phyloP scores from a whole-genome alignment of 192 early-diverging fungal genomes.

The Coemansia sp. region DNA sequence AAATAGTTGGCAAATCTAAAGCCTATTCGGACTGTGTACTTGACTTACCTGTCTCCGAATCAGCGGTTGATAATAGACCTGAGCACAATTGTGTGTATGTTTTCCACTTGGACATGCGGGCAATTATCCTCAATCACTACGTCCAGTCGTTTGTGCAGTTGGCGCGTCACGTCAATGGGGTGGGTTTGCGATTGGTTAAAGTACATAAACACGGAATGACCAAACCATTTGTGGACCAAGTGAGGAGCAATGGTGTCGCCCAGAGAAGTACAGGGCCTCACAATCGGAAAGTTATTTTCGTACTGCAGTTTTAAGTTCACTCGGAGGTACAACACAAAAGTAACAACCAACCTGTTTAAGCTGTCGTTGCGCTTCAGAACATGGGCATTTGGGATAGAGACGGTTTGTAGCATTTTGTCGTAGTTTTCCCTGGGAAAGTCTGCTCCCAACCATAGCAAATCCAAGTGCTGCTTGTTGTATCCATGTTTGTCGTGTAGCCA shows the following conservation, averaged over 20 bases:
- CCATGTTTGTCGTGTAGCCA: not conserved
- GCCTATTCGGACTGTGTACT: not conserved
- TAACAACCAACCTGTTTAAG: not conserved
- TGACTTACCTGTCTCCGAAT: not conserved
- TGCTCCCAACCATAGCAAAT: not conserved
- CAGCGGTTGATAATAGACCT: not conserved
- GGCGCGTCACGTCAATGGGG: slow-evolving; percentile 1
- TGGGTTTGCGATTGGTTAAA: slow-evolving; percentile 5
- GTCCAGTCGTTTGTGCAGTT: not conserved
- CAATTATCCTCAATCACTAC: slow-evolving; percentile 1
- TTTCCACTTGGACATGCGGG: not conserved
- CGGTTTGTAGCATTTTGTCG: slow-evolving; percentile 4
- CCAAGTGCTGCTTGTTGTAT: not conserved
- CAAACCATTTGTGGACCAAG: slow-evolving; percentile 6
- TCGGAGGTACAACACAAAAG: not conserved
- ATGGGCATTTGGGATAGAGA: not conserved
- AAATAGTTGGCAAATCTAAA: too few species aligned
- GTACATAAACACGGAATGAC: slow-evolving; percentile 1
- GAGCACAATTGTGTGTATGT: not conserved
- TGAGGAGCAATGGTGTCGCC: not conserved
- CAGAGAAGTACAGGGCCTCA: not conserved
- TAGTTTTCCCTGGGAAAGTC: not conserved
- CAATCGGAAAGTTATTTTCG: not conserved
- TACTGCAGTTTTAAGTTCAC: not conserved
- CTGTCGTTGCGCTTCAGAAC: not conserved